Percentiles rank a stretch among this genome's conserved stretches.
Evolutionary conservation across 345 rosid genomes (phyloP).

Genomic region (Populus pruinosa): DNA sequence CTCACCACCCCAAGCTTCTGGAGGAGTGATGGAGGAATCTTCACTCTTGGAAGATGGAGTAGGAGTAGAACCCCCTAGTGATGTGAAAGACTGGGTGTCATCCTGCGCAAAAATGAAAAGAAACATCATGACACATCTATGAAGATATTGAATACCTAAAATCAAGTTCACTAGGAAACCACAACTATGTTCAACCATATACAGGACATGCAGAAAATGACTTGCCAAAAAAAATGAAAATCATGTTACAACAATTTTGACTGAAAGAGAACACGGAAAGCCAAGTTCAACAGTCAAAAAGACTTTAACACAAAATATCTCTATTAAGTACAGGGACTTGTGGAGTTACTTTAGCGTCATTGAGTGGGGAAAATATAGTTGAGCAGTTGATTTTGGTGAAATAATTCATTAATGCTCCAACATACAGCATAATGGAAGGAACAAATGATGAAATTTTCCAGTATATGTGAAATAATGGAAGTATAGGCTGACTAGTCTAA

Average conservation of each 20-base stretch:
- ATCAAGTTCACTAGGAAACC: neutral
- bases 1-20: conserved; percentile 99
- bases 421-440: neutral
- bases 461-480: neutral
- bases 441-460: neutral
- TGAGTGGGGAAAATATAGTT: neutral
- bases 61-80: conserved; percentile 48
- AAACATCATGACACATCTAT: neutral
- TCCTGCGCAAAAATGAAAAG: conserved; percentile 42
- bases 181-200: neutral
- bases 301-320: neutral
- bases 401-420: neutral
- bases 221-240: neutral
- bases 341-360: conserved; percentile 1
- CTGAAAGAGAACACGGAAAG: neutral
- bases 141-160: neutral
- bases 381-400: conserved; percentile 5
- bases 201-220: neutral
- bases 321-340: neutral
- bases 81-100: conserved; percentile 42
- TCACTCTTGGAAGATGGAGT: conserved; percentile 69
- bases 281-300: neutral
- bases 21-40: conserved; percentile 80
- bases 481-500: neutral
- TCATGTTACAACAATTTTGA: neutral